Evolutionary conservation across 768 basidiomycete species (phyloP), one percentile per base, ranked within the genome.

Genomic region (Naganishia onofrii): DNA sequence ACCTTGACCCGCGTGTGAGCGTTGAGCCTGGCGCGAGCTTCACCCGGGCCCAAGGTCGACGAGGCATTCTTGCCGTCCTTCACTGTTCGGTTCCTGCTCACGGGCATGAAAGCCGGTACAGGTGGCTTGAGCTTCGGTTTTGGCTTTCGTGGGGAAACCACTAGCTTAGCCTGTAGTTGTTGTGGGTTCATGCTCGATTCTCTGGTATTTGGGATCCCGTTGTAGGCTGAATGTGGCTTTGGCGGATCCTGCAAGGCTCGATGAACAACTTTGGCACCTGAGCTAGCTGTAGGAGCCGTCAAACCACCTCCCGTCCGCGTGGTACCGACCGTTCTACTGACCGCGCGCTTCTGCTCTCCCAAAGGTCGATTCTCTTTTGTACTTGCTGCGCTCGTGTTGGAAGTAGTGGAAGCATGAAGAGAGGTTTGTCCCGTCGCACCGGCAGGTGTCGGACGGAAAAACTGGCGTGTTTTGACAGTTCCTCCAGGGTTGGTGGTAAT

Each of bases 71-170:
- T 63, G 21, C 48, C 66, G 13, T 68, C 55, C 36, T 54, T 68
- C 5, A 15, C 23, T 7, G 44, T 17, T 0, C 28, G 52, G 44
- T 66, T 70, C 60, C 56, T 70, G 26, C 53, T 65, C 7, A 54
- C 34, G 8, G 52, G 53, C 36, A 65, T 57, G 8, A 54, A 52
- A 3, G 70, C 58, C 53, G 69, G 69, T 17, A 70, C 9, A 13
- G 69, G 69, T 23, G 69, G 51, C 34, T 70, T 70, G 3, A 64
- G 34, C 69, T 70, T 70, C 32, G 46, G 32, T 34, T 34, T 64
- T 23, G 69, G 69, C 36, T 64, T 51, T 36, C 69, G 31, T 15
- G 69, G 69, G 1, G 69, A 64, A 4, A 65, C 60, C 8, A 26
- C 63, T 34, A 70, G 44, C 36, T 70, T 70, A 13, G 69, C 69